Percentiles rank a stretch among this genome's conserved stretches.
These are phyloP conservation scores for Termitomyces sp. DNA, from an alignment of 768 basidiomycete species.

Conservation along the genomic window DNA sequence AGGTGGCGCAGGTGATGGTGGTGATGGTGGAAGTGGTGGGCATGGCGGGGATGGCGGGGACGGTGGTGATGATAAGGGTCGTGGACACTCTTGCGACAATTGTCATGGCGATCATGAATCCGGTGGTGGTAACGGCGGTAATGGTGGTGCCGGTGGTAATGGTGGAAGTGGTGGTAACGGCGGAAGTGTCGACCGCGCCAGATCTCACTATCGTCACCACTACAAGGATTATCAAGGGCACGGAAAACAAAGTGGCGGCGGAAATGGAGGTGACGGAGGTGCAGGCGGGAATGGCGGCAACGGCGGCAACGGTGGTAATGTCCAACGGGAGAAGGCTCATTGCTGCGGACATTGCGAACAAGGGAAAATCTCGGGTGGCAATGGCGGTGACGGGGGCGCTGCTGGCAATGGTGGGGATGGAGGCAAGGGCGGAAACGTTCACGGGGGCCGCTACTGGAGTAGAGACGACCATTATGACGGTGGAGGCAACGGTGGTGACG, in stretches of 20 bases:
- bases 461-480: not conserved
- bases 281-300: not conserved
- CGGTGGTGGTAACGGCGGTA: not conserved
- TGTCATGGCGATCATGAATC: not conserved
- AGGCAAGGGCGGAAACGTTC: not conserved
- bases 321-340: not conserved
- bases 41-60: conserved; percentile 7
- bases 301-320: conserved; percentile 5
- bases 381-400: conserved; percentile 4
- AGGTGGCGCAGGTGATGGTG: not conserved
- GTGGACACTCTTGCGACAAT: not conserved
- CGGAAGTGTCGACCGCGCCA: not conserved
- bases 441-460: not conserved
- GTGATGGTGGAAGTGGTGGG: not conserved
- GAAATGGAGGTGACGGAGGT: conserved; percentile 2
- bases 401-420: conserved; percentile 7
- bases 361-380: not conserved
- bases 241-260: not conserved
- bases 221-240: not conserved
- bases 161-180: conserved; percentile 4
- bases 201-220: not conserved
- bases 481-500: not conserved
- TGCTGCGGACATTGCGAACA: not conserved
- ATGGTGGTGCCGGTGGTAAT: not conserved
- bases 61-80: not conserved